Evolutionary conservation across 768 basidiomycete species (phyloP).

Genomic region (Baorangia bicolor): DNA sequence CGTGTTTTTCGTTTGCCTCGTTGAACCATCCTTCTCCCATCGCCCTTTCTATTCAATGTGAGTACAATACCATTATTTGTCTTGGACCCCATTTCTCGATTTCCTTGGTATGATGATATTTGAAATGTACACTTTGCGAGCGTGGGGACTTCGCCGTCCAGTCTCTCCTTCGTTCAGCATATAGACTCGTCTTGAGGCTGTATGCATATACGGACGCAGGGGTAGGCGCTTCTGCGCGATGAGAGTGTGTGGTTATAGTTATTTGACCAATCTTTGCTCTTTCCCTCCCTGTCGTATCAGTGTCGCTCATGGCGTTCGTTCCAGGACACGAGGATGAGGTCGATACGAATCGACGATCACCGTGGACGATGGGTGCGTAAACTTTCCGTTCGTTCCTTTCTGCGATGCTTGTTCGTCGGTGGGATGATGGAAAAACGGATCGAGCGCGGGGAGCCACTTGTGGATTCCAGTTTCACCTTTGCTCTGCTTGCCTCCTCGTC

Average conservation of each 20-base stretch:
- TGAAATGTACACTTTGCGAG: conserved; percentile 29
- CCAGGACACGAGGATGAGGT: neutral
- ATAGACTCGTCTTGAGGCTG: conserved; percentile 34
- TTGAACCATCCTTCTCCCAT: neutral
- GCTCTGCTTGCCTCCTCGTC: conserved; percentile 24
- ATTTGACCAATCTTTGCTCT: conserved; percentile 25
- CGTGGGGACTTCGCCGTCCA: conserved; percentile 33
- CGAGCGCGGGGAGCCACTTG: conserved; percentile 24
- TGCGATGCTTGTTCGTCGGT: conserved; percentile 16
- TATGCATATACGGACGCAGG: conserved; percentile 35
- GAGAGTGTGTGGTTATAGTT: conserved; percentile 37
- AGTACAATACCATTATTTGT: neutral
- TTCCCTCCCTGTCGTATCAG: neutral
- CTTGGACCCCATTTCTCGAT: neutral
- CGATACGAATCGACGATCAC: neutral
- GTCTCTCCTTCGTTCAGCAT: conserved; percentile 37
- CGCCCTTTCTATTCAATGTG: conserved; percentile 9
- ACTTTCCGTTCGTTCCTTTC: neutral
- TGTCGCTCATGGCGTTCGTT: conserved; percentile 11
- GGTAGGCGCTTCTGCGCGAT: conserved; percentile 36
- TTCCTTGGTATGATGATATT: conserved; percentile 29
- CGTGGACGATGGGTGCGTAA: conserved; percentile 6
- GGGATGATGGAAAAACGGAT: conserved; percentile 28
- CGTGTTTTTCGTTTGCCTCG: neutral
- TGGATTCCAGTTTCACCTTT: conserved; percentile 26